Evolutionary conservation across 148 eudicot species (phyloP).

Genomic region (Vaccinium macrocarpon): DNA sequence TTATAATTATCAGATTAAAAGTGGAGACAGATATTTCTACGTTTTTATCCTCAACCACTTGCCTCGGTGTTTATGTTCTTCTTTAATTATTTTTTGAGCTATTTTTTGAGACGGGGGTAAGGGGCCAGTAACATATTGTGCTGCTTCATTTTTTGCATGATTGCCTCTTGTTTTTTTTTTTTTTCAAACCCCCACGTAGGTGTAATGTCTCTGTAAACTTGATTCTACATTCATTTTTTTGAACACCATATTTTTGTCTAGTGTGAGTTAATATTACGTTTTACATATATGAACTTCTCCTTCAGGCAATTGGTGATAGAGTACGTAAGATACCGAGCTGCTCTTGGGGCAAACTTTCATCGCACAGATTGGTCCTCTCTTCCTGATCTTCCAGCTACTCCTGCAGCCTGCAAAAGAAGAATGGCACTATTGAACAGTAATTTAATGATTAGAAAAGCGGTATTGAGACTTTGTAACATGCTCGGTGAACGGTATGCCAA

Average conservation of each 20-base stretch:
- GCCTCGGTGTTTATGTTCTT: background rate
- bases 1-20: background rate
- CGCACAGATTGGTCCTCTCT: slow-evolving; percentile 73
- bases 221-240: background rate
- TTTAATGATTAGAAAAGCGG: slow-evolving; percentile 53
- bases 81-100: background rate
- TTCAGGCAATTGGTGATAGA: slow-evolving; percentile 68
- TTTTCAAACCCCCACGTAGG: background rate
- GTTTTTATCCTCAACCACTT: background rate
- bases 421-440: slow-evolving; percentile 54
- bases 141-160: background rate
- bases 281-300: slow-evolving; percentile 8
- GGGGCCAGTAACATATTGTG: no score
- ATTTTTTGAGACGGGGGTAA: no score
- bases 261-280: background rate
- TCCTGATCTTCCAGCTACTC: slow-evolving; percentile 70
- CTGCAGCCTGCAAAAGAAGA: slow-evolving; percentile 70
- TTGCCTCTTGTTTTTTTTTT: background rate
- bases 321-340: slow-evolving; percentile 79
- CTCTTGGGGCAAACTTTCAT: slow-evolving; percentile 70
- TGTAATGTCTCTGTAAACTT: slow-evolving; percentile 2
- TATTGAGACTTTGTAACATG: slow-evolving; percentile 73
- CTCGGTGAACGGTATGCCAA: slow-evolving; percentile 66
- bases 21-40: background rate
- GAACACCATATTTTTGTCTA: slow-evolving; percentile 5